Percentiles rank a stretch among this genome's conserved stretches.
Evolutionary conservation across 495 filamentous ascomycete species (phyloP).

Genomic region (Lasiosphaeria miniovina): DNA sequence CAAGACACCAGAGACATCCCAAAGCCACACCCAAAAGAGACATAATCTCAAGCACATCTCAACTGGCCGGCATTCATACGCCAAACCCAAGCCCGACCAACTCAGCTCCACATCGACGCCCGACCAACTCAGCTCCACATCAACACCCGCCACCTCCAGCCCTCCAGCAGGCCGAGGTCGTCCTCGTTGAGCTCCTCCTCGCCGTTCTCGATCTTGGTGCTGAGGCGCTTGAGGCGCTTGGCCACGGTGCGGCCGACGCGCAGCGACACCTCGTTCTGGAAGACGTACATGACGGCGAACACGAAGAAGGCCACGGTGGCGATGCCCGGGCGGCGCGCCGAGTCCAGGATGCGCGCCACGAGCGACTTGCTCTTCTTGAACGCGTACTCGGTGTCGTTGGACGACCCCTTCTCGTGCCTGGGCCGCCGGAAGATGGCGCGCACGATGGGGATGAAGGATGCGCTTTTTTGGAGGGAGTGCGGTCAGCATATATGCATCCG

Average conservation of each 20-base stretch:
- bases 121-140: conserved; percentile 39
- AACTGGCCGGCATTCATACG: too few species aligned
- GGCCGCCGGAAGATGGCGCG: conserved; percentile 39
- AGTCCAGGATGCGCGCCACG: conserved; percentile 38
- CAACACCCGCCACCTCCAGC: conserved; percentile 48
- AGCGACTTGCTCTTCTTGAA: conserved; percentile 42
- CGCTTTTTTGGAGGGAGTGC: conserved; percentile 21
- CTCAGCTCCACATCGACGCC: conserved; percentile 37
- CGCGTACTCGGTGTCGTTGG: conserved; percentile 47
- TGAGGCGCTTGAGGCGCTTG: conserved; percentile 39
- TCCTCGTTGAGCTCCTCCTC: conserved; percentile 37
- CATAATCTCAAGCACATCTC: too few species aligned
- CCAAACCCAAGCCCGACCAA: too few species aligned
- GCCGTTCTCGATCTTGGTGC: conserved; percentile 39
- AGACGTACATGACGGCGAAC: conserved; percentile 46
- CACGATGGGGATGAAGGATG: conserved; percentile 42
- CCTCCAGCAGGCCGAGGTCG: conserved; percentile 40
- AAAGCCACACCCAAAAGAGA: too few species aligned
- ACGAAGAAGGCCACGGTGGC: conserved; percentile 47
- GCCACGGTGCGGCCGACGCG: conserved; percentile 39
- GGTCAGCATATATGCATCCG: too few species aligned
- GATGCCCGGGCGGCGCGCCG: conserved; percentile 34
- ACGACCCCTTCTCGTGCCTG: conserved; percentile 21
- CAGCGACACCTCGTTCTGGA: conserved; percentile 46
- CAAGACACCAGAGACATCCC: too few species aligned